Evolutionary conservation across 345 rosid genomes (phyloP), one percentile per base, ranked within the genome.

Genomic region (Syzygium grande): DNA sequence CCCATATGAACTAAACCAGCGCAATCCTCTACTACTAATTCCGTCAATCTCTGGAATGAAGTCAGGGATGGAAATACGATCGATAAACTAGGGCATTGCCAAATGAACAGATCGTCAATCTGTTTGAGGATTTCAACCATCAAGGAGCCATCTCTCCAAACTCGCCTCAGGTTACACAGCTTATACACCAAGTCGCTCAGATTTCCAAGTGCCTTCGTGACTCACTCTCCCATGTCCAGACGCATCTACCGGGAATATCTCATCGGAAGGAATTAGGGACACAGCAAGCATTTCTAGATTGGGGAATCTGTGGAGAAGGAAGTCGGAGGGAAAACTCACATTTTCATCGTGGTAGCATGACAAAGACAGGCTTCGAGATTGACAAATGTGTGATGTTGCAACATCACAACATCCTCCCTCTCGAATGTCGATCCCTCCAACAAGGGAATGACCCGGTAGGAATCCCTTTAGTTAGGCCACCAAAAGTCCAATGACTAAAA

Each of bases 61-160:
- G 11, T 7, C 3, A 0, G 11, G 5, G 41, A 29, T 63, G 77
- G 77, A 15, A 63, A 2, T 63, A 63, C 1, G 1, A 15, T 63
- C 0, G 22, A 63, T 14, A 63, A 14, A 63, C 2, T 29, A 0
- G 41, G 11, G 77, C 77, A 63, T 1, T 14, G 4, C 4, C 0
- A 0, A 0, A 7, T 2, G 0, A 1, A 7, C 2, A 6, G 0
- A 3, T 0, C 0, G n/a, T 15, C 3, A 63, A 63, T 63, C 0
- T 29, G 41, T 15, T 63, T 29, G 11, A 63, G 41, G 17, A 63
- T 29, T 63, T 63, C 77, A 63, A 0, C 11, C 77, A 63, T 63
- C 77, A 63, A 63, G 11, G 77, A 3, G 77, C 77, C 77, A 29
- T 63, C 11, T 63, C 6, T 63, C 41, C 77, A 63, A 1, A 63